Percentiles rank a stretch among this genome's conserved stretches.
These are phyloP conservation scores for Exserohilum turcica DNA, from an alignment of 2,329 filamentous ascomycete species.

Conservation along the genomic window DNA sequence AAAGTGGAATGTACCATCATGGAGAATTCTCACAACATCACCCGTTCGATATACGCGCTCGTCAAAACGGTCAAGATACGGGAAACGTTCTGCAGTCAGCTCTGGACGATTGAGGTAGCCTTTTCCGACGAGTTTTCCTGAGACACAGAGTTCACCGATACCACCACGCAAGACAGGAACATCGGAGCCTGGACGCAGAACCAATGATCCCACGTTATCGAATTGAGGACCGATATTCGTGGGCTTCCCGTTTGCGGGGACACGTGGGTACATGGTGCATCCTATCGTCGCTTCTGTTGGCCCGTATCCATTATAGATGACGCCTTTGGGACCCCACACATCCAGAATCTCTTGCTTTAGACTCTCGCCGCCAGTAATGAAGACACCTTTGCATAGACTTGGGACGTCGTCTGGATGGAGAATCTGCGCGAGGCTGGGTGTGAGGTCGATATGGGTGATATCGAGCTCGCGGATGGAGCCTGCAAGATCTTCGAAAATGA, in stretches of 20 bases:
- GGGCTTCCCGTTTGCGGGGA: conserved; percentile 76
- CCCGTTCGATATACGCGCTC: conserved; percentile 79
- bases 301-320: conserved; percentile 89
- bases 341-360: conserved; percentile 89
- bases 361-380: conserved; percentile 90
- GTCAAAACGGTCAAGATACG: conserved; percentile 58
- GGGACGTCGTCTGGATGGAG: conserved; percentile 81
- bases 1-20: conserved; percentile 85
- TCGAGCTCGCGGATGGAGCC: conserved; percentile 70
- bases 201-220: conserved; percentile 82
- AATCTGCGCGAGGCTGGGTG: conserved; percentile 81
- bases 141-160: conserved; percentile 86
- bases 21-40: conserved; percentile 79
- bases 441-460: conserved; percentile 91
- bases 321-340: conserved; percentile 76
- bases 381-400: conserved; percentile 78
- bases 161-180: conserved; percentile 75
- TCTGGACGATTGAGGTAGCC: conserved; percentile 82
- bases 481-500: conserved; percentile 83
- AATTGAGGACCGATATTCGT: conserved; percentile 90
- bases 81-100: conserved; percentile 79
- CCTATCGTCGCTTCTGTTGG: conserved; percentile 94
- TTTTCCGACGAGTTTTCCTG: conserved; percentile 83
- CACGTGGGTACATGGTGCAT: conserved; percentile 84
- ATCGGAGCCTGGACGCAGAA: conserved; percentile 72